Evolutionary conservation across 2,329 filamentous ascomycete genomes (phyloP).

Genomic region (Alternaria dauci): DNA sequence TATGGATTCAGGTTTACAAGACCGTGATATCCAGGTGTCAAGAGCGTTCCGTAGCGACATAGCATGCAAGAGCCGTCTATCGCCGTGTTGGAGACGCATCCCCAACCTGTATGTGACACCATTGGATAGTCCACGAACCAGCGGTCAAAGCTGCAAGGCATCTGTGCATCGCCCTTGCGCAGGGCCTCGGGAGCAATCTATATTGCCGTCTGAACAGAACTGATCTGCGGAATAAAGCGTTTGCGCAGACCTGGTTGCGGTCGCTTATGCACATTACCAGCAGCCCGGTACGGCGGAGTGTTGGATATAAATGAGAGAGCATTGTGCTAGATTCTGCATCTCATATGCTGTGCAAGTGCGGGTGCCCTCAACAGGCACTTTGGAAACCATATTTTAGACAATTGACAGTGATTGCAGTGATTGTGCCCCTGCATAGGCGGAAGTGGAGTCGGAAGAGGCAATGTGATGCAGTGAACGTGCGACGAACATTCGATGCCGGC

Average conservation of each 20-base stretch:
- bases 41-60: neutral
- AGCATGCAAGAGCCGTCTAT: neutral
- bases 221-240: conserved; percentile 33
- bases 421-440: conserved; percentile 12
- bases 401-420: neutral
- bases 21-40: neutral
- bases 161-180: conserved; percentile 24
- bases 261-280: conserved; percentile 27
- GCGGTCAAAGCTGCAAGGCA: conserved; percentile 21
- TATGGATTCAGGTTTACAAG: neutral
- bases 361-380: conserved; percentile 19
- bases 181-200: conserved; percentile 14
- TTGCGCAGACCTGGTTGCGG: conserved; percentile 17
- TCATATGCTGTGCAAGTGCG: conserved; percentile 17
- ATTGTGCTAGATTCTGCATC: conserved; percentile 28
- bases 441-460: conserved; percentile 1
- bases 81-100: conserved; percentile 2
- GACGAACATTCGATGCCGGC: conserved; percentile 10
- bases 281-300: conserved; percentile 28
- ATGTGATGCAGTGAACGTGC: conserved; percentile 3
- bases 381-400: conserved; percentile 10
- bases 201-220: conserved; percentile 18
- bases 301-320: conserved; percentile 29
- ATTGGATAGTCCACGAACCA: conserved; percentile 17
- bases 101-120: conserved; percentile 5